A percentile compares a stretch with the other conserved stretches of the same genome.
Evolutionary conservation across 1,284 basidiomycete species (phyloP).

Genomic region (Earliella scabrosa): DNA sequence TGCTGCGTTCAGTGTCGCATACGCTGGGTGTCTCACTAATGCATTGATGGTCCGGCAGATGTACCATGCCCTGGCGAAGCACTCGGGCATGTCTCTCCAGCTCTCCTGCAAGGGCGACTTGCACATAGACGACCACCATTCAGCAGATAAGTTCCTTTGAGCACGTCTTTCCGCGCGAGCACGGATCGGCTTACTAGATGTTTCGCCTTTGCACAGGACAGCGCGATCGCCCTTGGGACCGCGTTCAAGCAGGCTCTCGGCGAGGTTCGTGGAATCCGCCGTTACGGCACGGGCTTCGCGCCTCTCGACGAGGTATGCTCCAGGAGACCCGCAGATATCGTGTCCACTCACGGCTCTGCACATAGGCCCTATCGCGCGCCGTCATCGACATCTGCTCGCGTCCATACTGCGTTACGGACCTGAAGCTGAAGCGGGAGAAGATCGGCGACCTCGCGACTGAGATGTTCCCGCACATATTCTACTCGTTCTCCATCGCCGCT

Average conservation of each 20-base stretch:
- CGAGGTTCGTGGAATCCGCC: slow-evolving; percentile 91
- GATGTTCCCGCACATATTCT: slow-evolving; percentile 96
- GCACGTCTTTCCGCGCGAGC: slow-evolving; percentile 10
- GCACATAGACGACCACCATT: slow-evolving; percentile 99
- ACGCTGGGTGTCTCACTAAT: not conserved
- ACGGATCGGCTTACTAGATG: slow-evolving; percentile 17
- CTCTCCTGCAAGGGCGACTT: slow-evolving; percentile 95
- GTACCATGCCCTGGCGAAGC: slow-evolving; percentile 94
- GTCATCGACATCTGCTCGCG: slow-evolving; percentile 99
- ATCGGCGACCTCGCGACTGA: slow-evolving; percentile 96
- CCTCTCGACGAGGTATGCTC: slow-evolving; percentile 95
- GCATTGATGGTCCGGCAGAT: slow-evolving; percentile 60
- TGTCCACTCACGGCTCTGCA: not conserved
- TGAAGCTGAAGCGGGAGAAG: slow-evolving; percentile 93
- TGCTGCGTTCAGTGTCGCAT: not conserved
- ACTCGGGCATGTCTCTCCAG: slow-evolving; percentile 88
- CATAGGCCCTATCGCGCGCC: slow-evolving; percentile 88
- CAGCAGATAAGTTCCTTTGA: slow-evolving; percentile 81
- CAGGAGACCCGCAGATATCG: no score
- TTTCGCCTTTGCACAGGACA: slow-evolving; percentile 69
- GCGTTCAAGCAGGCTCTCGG: slow-evolving; percentile 97
- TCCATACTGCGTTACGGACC: slow-evolving; percentile 92
- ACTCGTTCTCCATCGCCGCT: slow-evolving; percentile 91
- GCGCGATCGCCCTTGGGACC: slow-evolving; percentile 89
- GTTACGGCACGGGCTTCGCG: slow-evolving; percentile 97